Evolutionary conservation across 192 early-diverging fungal species (phyloP), one percentile per base, ranked within the genome.

Genomic region (Linnemannia zychae): DNA sequence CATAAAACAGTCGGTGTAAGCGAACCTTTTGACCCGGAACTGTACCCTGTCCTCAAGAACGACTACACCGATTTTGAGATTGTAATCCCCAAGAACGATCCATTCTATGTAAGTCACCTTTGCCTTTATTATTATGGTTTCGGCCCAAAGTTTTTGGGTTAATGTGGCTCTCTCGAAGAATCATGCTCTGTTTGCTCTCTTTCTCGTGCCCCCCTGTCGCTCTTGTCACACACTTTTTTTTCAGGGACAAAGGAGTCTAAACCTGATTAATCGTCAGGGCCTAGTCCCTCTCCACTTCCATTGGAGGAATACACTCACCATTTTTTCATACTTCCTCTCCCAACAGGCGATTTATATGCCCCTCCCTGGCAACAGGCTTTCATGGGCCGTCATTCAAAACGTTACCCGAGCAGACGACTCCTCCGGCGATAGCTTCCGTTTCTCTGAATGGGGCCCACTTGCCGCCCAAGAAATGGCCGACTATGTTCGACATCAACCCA

Each of bases 361-460:
- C 18, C 20, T 78, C 1, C 77, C 77, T 0, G 38, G 36, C 15
- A 78, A 78, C 40, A 60, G 69, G 24, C 28, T 78, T 24, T 71
- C 77, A 1, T 78, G 67, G 67, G 77, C 77, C 2, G 53, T 78
- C 11, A 78, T 78, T 31, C 77, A 78, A 50, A 78, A 78, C 28
- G 77, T 78, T 3, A 50, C 68, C 2, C 33, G 68, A 16, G 67
- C 77, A 4, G 77, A 78, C 28, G 77, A 69, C 0, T 15, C 11
- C 31, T 63, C 31, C 11, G 77, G 77, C 20, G 77, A 78, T 53
- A 63, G 52, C 15, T 77, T 77, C 67, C 67, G 68, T 7, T 77
- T 77, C 48, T 77, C 75, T 4, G 75, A 77, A 34, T 77, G 75
- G 75, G 57, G 63, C 0, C 75, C 75, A 0, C 67, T 68, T 34